Evolutionary conservation across 2,329 filamentous ascomycete species (phyloP).

Genomic region (Aspergillus neoniger): DNA sequence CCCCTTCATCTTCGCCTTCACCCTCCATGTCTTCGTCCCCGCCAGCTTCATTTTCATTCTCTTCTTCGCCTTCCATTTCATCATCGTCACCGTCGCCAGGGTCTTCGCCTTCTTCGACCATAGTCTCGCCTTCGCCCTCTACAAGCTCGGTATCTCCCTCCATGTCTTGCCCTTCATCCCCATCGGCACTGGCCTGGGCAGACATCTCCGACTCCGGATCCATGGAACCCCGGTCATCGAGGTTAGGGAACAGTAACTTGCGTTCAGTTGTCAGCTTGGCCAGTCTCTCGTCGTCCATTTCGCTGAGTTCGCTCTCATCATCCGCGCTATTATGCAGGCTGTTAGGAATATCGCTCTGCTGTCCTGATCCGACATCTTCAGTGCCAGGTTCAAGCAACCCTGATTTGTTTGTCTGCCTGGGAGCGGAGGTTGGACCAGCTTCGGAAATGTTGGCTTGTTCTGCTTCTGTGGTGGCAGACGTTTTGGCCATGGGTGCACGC

Average conservation of each 20-base stretch:
- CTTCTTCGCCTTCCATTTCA: slow-evolving; percentile 16
- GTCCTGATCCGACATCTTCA: slow-evolving; percentile 47
- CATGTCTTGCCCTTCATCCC: slow-evolving; percentile 24
- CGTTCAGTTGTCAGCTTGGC: slow-evolving; percentile 29
- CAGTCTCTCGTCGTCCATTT: slow-evolving; percentile 51
- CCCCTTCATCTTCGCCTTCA: slow-evolving; percentile 22
- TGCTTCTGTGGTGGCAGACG: slow-evolving; percentile 24
- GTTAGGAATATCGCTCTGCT: slow-evolving; percentile 56
- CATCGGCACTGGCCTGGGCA: slow-evolving; percentile 11
- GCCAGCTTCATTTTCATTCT: slow-evolving; percentile 17
- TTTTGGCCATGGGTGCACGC: slow-evolving; percentile 30
- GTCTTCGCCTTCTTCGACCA: slow-evolving; percentile 22
- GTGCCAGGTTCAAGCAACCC: slow-evolving; percentile 27
- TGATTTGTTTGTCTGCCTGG: slow-evolving; percentile 15
- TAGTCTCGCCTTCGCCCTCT: slow-evolving; percentile 13
- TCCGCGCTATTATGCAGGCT: slow-evolving; percentile 68
- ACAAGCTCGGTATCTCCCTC: slow-evolving; percentile 16
- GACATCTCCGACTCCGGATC: slow-evolving; percentile 29
- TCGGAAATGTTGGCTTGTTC: slow-evolving; percentile 23
- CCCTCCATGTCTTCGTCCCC: slow-evolving; percentile 12
- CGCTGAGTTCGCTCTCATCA: slow-evolving; percentile 70
- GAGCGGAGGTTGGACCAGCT: slow-evolving; percentile 46
- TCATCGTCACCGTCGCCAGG: slow-evolving; percentile 15
- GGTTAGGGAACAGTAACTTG: slow-evolving; percentile 29
- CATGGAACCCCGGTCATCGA: slow-evolving; percentile 24